Base-by-base conservation (phyloP, 2,329 filamentous ascomycete genomes). In the Apiospora saccharicola region DNA sequence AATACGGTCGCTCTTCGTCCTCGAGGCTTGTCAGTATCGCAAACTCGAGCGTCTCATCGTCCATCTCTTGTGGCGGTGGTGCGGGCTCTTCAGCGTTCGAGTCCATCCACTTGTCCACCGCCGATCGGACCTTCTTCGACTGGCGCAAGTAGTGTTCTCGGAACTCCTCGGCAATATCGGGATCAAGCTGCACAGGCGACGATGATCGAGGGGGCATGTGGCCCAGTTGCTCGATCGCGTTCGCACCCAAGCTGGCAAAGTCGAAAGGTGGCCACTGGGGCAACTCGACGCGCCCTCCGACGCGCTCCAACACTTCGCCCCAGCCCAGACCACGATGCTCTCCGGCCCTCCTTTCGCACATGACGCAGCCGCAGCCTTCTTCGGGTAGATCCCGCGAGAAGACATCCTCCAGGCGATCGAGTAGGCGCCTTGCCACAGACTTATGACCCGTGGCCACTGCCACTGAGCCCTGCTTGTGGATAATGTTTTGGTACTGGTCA, bases 391-490 rank as follows among this genome's bases (percentile, higher is more conserved):
- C 96, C 73, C 96, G 89, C 2, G 95, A 95, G 82, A 99, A 98
- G 12, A 99, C 95, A 72, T 96, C 94, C 80, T 98, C 96, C 4
- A 99, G 86, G 49, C 96, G 91, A 82, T 99, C 96, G 6, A 98
- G 88, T 34, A 98, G 84, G 70, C 95, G 90, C 6, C 96, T 91
- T 4, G 96, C 96, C n/a, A 98, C 93, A 0, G 96, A 98, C 71
- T 94, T 91, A 81, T 98, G 98, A 7, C 96, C 96, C 0, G 96
- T 98, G 22, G 96, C 96, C 1, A 98, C 96, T 2, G 96, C 96
- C 6, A 99, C 85, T 0, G 96, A 98, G 4, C 96, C 96, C 77
- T 93, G 94, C 74, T 93, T 95, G 57, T 88, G 86, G 74, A 98
- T 87, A 4, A 99, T 95, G 3, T 90, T 88, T 75, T 92, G 90